Base-by-base conservation (phyloP, 306 rosid species). In the Vachellia collinsii region DNA sequence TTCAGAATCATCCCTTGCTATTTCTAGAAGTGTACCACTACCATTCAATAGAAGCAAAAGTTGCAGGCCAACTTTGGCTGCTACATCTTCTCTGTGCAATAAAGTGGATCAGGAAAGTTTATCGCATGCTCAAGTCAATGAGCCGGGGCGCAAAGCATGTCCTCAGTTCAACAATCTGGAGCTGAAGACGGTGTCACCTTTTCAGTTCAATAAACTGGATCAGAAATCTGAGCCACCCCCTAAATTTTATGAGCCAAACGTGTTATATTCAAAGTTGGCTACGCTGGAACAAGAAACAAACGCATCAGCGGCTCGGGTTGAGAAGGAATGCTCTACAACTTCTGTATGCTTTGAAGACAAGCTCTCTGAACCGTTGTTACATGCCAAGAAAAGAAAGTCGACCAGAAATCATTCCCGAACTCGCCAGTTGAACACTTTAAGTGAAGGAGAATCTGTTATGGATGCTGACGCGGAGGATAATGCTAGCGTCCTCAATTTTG, bases 381-480 rank as follows among this genome's bases (percentile, higher is more conserved):
- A 76, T 76, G 54, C 70, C 34, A 86, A 65, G 72, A 65, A 72
- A 66, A 78, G 77, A 81, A 88, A 47, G n/a, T 36, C 79, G 37
- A 81, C 88, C 20, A 65, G 72, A 84, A 73, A 79, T 74, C 74
- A 71, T 79, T 82, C 88, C 38, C 75, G 17, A 69, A 37, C 48
- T 85, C 76, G 75, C 58, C 63, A 59, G 63, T 34, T 17, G 78
- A 76, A 75, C 77, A 72, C 41, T 65, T 39, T 79, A 23, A 41
- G 12, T 44, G 89, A 84, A 59, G 68, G 6, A 54, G 86, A 85
- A 62, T 84, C 87, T 23, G 70, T 34, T 66, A 44, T 76, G 72
- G 91, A 87, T 71, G 85, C 88, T 44, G 94, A 90, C 61, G 12
- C 74, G 61, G 97, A 93, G 47, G 97, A 95, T 68, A 85, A 85